A percentile compares a stretch with the other conserved stretches of the same genome.
These are phyloP conservation scores for Starmerella apicola DNA, from an alignment of 805 yeast species.

Conservation along the genomic window DNA sequence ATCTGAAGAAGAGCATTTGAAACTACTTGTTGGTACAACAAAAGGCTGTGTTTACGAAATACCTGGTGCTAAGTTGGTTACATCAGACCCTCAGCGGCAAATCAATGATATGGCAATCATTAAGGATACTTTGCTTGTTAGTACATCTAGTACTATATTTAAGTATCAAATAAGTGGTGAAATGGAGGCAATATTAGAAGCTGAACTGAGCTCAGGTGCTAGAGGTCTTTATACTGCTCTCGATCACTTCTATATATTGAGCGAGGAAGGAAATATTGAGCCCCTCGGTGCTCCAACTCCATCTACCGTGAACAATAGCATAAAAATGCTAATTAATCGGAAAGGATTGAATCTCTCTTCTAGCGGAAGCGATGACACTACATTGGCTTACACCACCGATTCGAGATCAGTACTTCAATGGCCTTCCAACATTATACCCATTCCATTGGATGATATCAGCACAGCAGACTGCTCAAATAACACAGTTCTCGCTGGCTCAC, in stretches of 20 bases:
- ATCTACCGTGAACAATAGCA: too few relatives aligned
- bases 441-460: not conserved
- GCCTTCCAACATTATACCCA: not conserved
- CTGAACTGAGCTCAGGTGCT: too few relatives aligned
- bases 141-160: not conserved
- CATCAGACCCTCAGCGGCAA: not conserved
- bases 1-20: slow-evolving; percentile 27
- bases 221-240: too few relatives aligned
- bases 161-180: not conserved
- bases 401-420: not conserved
- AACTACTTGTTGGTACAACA: slow-evolving; percentile 14
- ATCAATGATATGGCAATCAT: slow-evolving; percentile 2
- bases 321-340: too few relatives aligned
- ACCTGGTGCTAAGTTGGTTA: slow-evolving; percentile 7
- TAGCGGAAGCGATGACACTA: not conserved
- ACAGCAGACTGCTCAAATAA: not conserved
- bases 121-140: not conserved
- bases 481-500: slow-evolving; percentile 7
- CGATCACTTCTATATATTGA: too few relatives aligned
- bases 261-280: too few relatives aligned
- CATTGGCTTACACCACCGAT: not conserved
- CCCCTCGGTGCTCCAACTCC: too few relatives aligned
- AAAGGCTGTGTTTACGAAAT: slow-evolving; percentile 12
- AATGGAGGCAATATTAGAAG: not conserved
- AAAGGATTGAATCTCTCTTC: too few relatives aligned